A percentile compares a stretch with the other conserved stretches of the same genome.
phyloP scores from a whole-genome alignment of 176 grass and related monocot species.

The Elaeis guineensis region DNA sequence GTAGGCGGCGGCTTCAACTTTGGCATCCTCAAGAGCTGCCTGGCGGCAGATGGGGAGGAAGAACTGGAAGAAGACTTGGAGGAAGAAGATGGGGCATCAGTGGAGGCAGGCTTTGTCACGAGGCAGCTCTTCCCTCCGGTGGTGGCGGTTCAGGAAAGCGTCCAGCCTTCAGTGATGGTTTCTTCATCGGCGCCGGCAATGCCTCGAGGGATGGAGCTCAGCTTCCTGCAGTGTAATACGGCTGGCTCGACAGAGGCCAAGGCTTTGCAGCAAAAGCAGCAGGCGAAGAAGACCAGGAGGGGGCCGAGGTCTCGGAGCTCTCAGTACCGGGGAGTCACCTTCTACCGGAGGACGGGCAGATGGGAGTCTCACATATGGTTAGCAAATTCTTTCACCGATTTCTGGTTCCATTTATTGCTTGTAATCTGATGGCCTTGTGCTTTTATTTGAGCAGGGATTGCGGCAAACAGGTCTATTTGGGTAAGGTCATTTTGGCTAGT shows the following conservation, averaged over 20 bases:
- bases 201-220: slow-evolving; percentile 21
- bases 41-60: too few relatives aligned
- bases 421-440: slow-evolving; percentile 18
- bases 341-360: slow-evolving; percentile 17
- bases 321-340: slow-evolving; percentile 8
- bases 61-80: slow-evolving; percentile 24
- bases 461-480: slow-evolving; percentile 94
- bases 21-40: slow-evolving; percentile 25
- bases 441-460: slow-evolving; percentile 53
- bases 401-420: neutral
- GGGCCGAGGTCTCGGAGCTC: slow-evolving; percentile 15
- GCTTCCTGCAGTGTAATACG: slow-evolving; percentile 3
- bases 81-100: slow-evolving; percentile 8
- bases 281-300: slow-evolving; percentile 5
- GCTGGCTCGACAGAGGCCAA: neutral
- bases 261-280: neutral
- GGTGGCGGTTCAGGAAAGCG: neutral
- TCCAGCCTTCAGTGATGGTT: neutral
- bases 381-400: neutral
- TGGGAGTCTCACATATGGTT: slow-evolving; percentile 20
- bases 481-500: slow-evolving; percentile 22
- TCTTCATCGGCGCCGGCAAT: slow-evolving; percentile 4
- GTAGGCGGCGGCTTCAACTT: slow-evolving; percentile 22
- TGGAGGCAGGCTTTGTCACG: slow-evolving; percentile 29
- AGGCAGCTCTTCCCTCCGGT: slow-evolving; percentile 55